Conservation (phyloP, 306 rosid genomes). For the Acmispon strigosus region DNA sequence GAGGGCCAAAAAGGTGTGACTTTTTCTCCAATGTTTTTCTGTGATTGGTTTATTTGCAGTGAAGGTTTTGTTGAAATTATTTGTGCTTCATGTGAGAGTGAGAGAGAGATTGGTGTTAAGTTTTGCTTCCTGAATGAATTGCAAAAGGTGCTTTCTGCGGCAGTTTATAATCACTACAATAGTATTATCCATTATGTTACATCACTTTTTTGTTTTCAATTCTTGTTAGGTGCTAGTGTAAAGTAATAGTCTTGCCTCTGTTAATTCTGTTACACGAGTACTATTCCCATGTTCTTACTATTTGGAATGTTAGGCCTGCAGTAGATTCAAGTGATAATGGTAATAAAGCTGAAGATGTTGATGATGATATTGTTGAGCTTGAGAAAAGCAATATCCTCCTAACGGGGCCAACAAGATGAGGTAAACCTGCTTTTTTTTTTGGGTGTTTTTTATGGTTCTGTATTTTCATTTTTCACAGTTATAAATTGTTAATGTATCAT, state of each 20-base stretch:
- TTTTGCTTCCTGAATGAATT: conserved; percentile 3
- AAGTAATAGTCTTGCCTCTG: not conserved
- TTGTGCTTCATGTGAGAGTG: no score
- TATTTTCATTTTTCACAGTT: not conserved
- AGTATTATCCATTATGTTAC: not conserved
- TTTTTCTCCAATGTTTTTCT: not conserved
- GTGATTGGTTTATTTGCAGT: not conserved
- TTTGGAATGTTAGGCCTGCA: conserved; percentile 68
- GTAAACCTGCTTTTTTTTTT: conserved; percentile 33
- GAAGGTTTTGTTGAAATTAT: not conserved
- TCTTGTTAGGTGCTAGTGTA: not conserved
- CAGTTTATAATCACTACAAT: conserved; percentile 85
- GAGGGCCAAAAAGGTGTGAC: conserved; percentile 74
- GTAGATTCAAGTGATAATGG: conserved; percentile 49
- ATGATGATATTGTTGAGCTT: conserved; percentile 81
- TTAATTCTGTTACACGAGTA: not conserved
- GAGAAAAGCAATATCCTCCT: conserved; percentile 96
- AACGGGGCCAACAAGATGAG: conserved; percentile 99
- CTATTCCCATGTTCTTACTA: conserved; percentile 34
- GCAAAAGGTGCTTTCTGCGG: conserved; percentile 82
- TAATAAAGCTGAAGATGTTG: conserved; percentile 39
- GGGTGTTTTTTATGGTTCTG: not conserved
- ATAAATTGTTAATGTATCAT: not conserved
- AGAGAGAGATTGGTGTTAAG: not conserved
- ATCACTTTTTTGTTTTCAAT: no score